Evolutionary conservation across 2,329 filamentous ascomycete genomes (phyloP), one percentile per base, ranked within the genome.

Genomic region (Elsinoe australis): DNA sequence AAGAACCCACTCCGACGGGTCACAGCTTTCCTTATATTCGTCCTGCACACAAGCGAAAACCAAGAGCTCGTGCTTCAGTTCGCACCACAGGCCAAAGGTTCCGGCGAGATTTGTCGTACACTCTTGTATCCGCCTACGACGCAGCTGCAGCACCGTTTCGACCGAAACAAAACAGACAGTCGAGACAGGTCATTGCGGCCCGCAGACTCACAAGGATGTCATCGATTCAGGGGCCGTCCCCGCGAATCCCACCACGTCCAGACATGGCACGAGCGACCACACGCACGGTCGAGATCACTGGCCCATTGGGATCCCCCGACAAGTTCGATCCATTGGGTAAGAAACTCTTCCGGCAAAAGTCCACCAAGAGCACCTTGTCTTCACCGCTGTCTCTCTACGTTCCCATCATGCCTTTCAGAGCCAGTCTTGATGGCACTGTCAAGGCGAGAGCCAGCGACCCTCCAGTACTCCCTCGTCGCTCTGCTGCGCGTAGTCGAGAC

Each of bases 311-410:
- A 22, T 67, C 26, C 52, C 49, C 29, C 69, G 67, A 38, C 60
- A 67, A 49, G 68, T 66, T 52, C 64, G 59, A 14, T 62, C 55
- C 56, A 54, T 61, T 28, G 55, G 58, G 21, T 60, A 64, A 53
- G 65, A 68, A 42, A 53, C 51, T 45, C 55, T 39, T 48, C 33
- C 32, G 45, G 45, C 45, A 48, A 39, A 36, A 36, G 24, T 48
- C 45, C 19, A 24, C 39, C 45, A 48, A 48, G 34, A 28, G 31
- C 24, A 21, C 45, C 33, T n/a, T 48, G 32, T 34, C 45, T 26
- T 48, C 45, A 21, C 45, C 45, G 24, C 45, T 48, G 32, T 28
- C 45, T 21, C 33, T 36, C 19, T 21, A 48, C 33, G 21, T 29
- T 26, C 45, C 58, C 17, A 68, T 67, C 64, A 67, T 68, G 55